Evolutionary conservation across 73 alveolate species (phyloP).

Genomic region (Uronychia setigera): DNA sequence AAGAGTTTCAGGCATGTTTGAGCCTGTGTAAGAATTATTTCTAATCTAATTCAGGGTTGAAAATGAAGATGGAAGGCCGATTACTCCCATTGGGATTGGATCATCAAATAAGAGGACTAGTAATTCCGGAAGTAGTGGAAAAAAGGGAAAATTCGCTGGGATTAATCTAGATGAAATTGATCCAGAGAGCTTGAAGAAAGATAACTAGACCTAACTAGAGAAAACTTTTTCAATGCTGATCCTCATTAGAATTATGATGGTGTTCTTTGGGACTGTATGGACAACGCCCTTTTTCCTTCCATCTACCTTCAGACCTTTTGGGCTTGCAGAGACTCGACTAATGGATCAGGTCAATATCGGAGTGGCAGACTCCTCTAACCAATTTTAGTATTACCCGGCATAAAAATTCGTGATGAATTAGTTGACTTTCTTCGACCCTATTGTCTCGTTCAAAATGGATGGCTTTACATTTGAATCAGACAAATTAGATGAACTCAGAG

Average conservation of each 20-base stretch:
- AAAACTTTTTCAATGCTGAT: neutral
- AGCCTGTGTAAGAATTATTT: neutral
- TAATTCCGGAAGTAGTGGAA: neutral
- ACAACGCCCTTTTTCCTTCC: neutral
- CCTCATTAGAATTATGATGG: neutral
- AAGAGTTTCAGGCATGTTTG: neutral
- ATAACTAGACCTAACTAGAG: neutral
- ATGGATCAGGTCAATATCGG: neutral
- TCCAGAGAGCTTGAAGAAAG: neutral
- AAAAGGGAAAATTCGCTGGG: neutral
- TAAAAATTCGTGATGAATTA: neutral
- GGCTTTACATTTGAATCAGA: neutral
- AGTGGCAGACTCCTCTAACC: neutral
- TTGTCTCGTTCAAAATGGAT: neutral
- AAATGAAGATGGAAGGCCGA: neutral
- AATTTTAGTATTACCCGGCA: neutral
- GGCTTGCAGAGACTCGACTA: neutral
- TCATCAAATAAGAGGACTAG: no score
- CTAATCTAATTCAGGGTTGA: neutral
- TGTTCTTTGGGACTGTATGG: slow-evolving; percentile 1
- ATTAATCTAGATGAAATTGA: neutral
- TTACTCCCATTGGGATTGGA: no score
- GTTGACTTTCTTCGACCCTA: neutral
- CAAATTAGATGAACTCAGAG: neutral
- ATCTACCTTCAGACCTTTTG: neutral